Evolutionary conservation across 2,329 filamentous ascomycete species (phyloP).

Genomic region (Microdochium trichocladiopsis): DNA sequence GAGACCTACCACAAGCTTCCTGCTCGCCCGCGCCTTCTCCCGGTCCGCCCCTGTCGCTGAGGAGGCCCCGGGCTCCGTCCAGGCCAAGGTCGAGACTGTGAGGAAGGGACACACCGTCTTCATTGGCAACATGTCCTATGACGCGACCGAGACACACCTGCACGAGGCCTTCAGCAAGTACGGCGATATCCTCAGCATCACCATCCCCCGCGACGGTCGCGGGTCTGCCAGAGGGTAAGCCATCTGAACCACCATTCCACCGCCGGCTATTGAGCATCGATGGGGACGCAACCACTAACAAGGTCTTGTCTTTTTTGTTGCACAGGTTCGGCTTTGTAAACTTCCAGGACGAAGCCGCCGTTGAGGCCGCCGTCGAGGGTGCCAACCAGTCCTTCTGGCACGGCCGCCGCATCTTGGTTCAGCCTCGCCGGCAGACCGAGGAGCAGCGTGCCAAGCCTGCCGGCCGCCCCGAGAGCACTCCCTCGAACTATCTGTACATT

Average conservation of each 20-base stretch:
- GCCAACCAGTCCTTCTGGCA: constrained; percentile 23
- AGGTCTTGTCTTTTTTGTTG: too few species aligned
- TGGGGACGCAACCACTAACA: background rate
- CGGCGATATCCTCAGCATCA: constrained; percentile 14
- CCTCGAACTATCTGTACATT: constrained; percentile 67
- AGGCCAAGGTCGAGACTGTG: background rate
- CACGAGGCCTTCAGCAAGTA: constrained; percentile 47
- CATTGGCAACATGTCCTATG: constrained; percentile 64
- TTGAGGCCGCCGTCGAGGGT: constrained; percentile 13
- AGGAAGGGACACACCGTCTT: constrained; percentile 27
- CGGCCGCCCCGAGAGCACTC: constrained; percentile 12
- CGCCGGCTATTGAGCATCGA: background rate
- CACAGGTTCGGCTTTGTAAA: constrained; percentile 21
- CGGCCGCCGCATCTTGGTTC: constrained; percentile 21
- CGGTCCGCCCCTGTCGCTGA: constrained; percentile 16
- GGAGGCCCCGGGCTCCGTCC: constrained; percentile 7
- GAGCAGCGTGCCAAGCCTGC: background rate
- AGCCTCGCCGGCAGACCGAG: constrained; percentile 5
- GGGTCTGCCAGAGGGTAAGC: constrained; percentile 24
- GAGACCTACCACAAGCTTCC: constrained; percentile 10
- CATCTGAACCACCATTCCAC: background rate
- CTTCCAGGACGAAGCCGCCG: constrained; percentile 8
- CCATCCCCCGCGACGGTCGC: constrained; percentile 16
- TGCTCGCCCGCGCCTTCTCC: constrained; percentile 19
- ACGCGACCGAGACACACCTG: constrained; percentile 55